Percentiles rank a stretch among this genome's conserved stretches.
phyloP scores from a whole-genome alignment of 208 protist species.

The Leishmania aethiopica region DNA sequence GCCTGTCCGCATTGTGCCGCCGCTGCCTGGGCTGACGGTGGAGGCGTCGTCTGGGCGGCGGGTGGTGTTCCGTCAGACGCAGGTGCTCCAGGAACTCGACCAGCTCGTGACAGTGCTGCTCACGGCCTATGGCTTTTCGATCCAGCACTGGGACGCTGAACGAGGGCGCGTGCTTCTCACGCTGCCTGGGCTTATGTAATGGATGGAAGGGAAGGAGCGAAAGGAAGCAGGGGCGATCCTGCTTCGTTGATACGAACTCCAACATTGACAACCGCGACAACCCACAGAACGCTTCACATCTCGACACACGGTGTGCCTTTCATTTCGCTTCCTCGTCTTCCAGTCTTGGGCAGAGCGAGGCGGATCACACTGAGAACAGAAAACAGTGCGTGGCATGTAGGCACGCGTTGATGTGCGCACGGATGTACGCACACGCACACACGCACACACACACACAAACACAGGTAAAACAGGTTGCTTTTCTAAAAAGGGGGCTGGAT shows the following conservation, averaged over 20 bases:
- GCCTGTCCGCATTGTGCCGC: conserved; percentile 40
- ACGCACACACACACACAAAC: background rate
- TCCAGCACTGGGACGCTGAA: conserved; percentile 69
- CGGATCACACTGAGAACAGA: background rate
- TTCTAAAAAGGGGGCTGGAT: background rate
- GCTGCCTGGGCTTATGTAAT: conserved; percentile 23
- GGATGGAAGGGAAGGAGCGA: background rate
- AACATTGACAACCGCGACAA: background rate
- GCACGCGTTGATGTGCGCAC: background rate
- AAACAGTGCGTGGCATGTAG: background rate
- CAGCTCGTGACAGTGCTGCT: conserved; percentile 64
- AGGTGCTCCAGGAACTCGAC: conserved; percentile 53
- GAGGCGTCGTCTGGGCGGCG: conserved; percentile 22
- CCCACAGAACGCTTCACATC: background rate
- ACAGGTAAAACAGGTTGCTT: too few species aligned
- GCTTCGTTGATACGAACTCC: background rate
- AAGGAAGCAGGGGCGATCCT: background rate
- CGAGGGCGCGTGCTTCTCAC: conserved; percentile 59
- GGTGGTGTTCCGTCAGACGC: conserved; percentile 29
- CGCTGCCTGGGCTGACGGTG: conserved; percentile 44
- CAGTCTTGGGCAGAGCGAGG: background rate
- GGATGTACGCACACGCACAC: background rate
- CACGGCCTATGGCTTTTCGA: conserved; percentile 59
- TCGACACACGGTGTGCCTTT: background rate
- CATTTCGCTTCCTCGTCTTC: background rate